Conservation (phyloP, 73 alveolate species). For the Paramecium bursaria region DNA sequence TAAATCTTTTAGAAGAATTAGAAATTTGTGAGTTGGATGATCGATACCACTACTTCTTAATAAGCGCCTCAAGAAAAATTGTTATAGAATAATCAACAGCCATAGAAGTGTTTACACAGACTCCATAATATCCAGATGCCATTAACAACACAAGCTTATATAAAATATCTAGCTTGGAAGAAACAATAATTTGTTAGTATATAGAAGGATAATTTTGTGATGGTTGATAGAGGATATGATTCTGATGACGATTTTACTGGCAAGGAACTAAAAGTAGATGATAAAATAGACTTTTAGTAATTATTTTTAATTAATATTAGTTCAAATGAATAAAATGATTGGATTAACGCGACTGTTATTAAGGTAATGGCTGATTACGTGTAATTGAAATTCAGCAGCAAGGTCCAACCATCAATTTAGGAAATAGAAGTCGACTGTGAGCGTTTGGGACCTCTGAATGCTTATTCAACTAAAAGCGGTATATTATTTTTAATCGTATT, state of each 20-base stretch:
- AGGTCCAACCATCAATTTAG: neutral
- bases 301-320: neutral
- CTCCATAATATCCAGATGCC: conserved; percentile 35
- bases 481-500: neutral
- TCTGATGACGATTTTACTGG: conserved; percentile 47
- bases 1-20: conserved; percentile 11
- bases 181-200: neutral
- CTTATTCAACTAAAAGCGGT: conserved; percentile 20
- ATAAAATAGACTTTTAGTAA: conserved; percentile 53
- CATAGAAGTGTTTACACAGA: conserved; percentile 27
- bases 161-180: conserved; percentile 1
- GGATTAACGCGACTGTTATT: conserved; percentile 48
- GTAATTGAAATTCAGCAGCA: neutral
- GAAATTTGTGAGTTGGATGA: conserved; percentile 30
- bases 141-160: conserved; percentile 5
- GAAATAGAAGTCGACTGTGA: conserved; percentile 50
- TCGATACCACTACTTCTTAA: neutral
- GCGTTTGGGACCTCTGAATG: conserved; percentile 15
- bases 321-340: conserved; percentile 9
- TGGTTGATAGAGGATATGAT: conserved; percentile 37
- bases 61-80: conserved; percentile 37
- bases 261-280: conserved; percentile 12
- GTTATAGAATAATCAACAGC: conserved; percentile 22
- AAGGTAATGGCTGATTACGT: conserved; percentile 51
- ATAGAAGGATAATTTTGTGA: conserved; percentile 11